A percentile compares a stretch with the other conserved stretches of the same genome.
phyloP scores from a whole-genome alignment of 2,329 filamentous ascomycete genomes.

The Penicillium decumbens region DNA sequence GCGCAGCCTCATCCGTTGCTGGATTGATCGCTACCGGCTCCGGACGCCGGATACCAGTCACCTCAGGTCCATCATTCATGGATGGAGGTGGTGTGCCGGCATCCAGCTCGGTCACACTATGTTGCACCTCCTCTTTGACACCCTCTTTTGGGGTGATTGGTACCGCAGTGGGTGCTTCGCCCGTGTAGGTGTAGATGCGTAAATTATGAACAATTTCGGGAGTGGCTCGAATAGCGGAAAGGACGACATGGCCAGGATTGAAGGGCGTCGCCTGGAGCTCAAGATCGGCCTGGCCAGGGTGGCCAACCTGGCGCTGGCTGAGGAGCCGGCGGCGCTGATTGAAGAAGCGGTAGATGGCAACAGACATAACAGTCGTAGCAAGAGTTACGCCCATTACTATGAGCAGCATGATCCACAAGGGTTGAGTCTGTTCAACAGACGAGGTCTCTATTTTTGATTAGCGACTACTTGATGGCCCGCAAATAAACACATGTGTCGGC shows the following conservation, averaged over 20 bases:
- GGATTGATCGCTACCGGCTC: constrained; percentile 13
- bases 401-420: constrained; percentile 73
- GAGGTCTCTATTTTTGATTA: constrained; percentile 38
- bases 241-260: too few relatives aligned
- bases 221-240: constrained; percentile 61
- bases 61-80: background rate
- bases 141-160: background rate
- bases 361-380: constrained; percentile 60
- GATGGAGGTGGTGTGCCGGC: background rate
- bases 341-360: constrained; percentile 69
- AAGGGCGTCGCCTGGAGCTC: constrained; percentile 81
- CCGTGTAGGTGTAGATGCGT: constrained; percentile 70
- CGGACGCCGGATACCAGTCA: constrained; percentile 8
- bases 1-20: background rate
- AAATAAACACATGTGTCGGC: background rate
- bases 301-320: constrained; percentile 57
- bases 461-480: constrained; percentile 38
- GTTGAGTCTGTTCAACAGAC: constrained; percentile 52
- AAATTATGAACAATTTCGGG: constrained; percentile 65
- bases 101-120: constrained; percentile 2
- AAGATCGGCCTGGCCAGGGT: constrained; percentile 74
- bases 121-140: constrained; percentile 1
- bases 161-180: constrained; percentile 21
- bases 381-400: constrained; percentile 76
- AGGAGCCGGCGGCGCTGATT: constrained; percentile 68